Percentiles rank a stretch among this genome's conserved stretches.
These are phyloP conservation scores for Glarea lozoyensis DNA, from an alignment of 495 filamentous ascomycete species.

Conservation along the genomic window DNA sequence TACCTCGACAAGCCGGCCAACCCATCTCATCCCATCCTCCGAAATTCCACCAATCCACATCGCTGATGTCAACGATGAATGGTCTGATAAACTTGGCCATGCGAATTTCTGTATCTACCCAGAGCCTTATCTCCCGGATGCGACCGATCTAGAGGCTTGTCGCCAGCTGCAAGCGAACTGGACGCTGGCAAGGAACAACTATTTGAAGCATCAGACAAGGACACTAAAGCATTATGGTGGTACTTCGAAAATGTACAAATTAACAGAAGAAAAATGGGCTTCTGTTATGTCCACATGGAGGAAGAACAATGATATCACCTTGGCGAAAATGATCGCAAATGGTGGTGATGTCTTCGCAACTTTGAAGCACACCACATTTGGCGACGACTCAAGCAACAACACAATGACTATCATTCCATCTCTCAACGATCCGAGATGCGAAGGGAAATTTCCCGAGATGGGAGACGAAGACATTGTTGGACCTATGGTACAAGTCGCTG, in stretches of 20 bases:
- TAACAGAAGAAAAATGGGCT: slow-evolving; percentile 81
- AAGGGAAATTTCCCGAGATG: slow-evolving; percentile 77
- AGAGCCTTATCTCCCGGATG: slow-evolving; percentile 64
- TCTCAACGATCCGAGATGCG: slow-evolving; percentile 51
- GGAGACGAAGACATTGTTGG: slow-evolving; percentile 89
- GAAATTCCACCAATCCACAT: slow-evolving; percentile 41
- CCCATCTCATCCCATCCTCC: slow-evolving; percentile 20
- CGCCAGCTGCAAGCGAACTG: slow-evolving; percentile 65
- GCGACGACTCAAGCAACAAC: slow-evolving; percentile 18
- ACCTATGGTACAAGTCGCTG: slow-evolving; percentile 65
- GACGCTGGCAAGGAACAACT: slow-evolving; percentile 72
- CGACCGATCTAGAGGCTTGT: slow-evolving; percentile 49
- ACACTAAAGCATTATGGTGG: slow-evolving; percentile 79
- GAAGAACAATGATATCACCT: slow-evolving; percentile 48
- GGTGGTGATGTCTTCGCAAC: slow-evolving; percentile 22
- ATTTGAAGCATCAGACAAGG: slow-evolving; percentile 72
- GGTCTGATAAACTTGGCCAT: slow-evolving; percentile 77
- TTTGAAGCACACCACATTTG: slow-evolving; percentile 22
- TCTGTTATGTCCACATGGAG: slow-evolving; percentile 67
- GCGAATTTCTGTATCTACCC: slow-evolving; percentile 87
- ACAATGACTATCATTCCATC: slow-evolving; percentile 49
- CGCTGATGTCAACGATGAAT: slow-evolving; percentile 61
- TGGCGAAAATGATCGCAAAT: slow-evolving; percentile 35
- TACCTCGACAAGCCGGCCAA: slow-evolving; percentile 24
- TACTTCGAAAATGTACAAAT: slow-evolving; percentile 72